phyloP scores from a whole-genome alignment of 768 basidiomycete genomes.

The Boletus subcaerulescens region DNA sequence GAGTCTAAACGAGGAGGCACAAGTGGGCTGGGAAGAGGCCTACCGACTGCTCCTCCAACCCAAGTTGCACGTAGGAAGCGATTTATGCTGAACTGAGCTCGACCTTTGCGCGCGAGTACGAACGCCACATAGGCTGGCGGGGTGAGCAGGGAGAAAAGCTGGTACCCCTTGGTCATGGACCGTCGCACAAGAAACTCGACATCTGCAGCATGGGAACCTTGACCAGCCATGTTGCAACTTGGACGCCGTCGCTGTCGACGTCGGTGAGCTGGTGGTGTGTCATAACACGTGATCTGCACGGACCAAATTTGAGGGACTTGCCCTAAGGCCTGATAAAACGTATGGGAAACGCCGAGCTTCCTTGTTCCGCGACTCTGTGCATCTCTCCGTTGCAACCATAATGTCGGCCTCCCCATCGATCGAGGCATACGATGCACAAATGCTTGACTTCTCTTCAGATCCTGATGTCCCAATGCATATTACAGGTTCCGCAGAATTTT shows the following conservation, averaged over 20 bases:
- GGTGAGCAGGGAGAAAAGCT: constrained; percentile 57
- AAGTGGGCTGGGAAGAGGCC: background rate
- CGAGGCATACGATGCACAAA: constrained; percentile 59
- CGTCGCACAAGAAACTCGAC: constrained; percentile 65
- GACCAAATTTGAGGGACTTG: constrained; percentile 23
- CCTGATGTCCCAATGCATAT: constrained; percentile 60
- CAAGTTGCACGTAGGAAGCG: constrained; percentile 68
- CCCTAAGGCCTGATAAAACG: constrained; percentile 20
- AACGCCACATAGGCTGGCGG: constrained; percentile 61
- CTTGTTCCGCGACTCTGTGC: constrained; percentile 15
- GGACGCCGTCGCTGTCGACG: constrained; percentile 7
- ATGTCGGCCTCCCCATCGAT: constrained; percentile 34
- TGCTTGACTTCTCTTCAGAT: constrained; percentile 59
- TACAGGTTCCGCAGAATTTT: constrained; percentile 42
- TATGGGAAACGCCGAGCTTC: constrained; percentile 15
- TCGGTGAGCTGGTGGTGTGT: background rate
- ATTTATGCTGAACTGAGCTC: constrained; percentile 55
- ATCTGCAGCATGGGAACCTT: constrained; percentile 44
- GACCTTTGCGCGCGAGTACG: constrained; percentile 52
- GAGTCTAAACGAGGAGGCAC: background rate
- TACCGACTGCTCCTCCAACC: constrained; percentile 61
- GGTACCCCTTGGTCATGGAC: constrained; percentile 66
- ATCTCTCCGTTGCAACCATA: constrained; percentile 10
- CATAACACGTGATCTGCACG: constrained; percentile 30
- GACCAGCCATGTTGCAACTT: constrained; percentile 15